Conservation (phyloP, 805 yeast species). For the Debaryomyces tyrocola region DNA sequence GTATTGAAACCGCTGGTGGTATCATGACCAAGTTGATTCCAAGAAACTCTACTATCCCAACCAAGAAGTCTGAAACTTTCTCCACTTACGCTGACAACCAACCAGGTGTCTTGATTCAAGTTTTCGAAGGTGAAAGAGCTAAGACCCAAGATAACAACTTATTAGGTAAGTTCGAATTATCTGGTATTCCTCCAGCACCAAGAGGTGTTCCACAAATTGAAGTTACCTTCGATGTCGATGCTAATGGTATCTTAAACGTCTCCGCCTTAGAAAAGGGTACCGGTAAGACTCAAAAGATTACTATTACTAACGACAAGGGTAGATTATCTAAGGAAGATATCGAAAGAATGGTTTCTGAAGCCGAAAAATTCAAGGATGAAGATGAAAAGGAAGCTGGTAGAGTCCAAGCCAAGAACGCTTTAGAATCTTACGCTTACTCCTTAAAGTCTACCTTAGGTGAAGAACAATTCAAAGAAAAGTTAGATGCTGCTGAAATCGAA, state of each 20-base stretch:
- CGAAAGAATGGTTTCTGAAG: constrained; percentile 96
- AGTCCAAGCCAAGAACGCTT: constrained; percentile 90
- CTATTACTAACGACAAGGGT: constrained; percentile 98
- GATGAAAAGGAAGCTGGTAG: constrained; percentile 94
- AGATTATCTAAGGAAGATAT: constrained; percentile 97
- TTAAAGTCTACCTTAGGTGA: constrained; percentile 74
- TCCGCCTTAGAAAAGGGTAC: constrained; percentile 98
- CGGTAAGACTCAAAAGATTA: constrained; percentile 94
- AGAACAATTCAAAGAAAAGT: constrained; percentile 40
- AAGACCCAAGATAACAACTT: constrained; percentile 94
- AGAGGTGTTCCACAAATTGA: constrained; percentile 98
- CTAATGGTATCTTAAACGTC: constrained; percentile 95
- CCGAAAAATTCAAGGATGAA: constrained; percentile 95
- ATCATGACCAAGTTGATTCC: constrained; percentile 97
- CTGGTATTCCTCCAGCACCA: constrained; percentile 98
- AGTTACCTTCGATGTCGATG: constrained; percentile 95
- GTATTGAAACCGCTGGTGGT: constrained; percentile 99
- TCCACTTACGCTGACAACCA: constrained; percentile 97
- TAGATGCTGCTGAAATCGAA: constrained; percentile 64
- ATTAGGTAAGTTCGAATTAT: constrained; percentile 93
- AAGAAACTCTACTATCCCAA: constrained; percentile 97
- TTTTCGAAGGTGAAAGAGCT: constrained; percentile 97
- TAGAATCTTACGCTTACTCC: constrained; percentile 93
- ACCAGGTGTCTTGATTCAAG: constrained; percentile 98
- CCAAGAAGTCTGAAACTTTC: constrained; percentile 95